These are phyloP conservation scores for Penicillium sp. DNA, from an alignment of 2,329 filamentous ascomycete species.

Conservation along the genomic window DNA sequence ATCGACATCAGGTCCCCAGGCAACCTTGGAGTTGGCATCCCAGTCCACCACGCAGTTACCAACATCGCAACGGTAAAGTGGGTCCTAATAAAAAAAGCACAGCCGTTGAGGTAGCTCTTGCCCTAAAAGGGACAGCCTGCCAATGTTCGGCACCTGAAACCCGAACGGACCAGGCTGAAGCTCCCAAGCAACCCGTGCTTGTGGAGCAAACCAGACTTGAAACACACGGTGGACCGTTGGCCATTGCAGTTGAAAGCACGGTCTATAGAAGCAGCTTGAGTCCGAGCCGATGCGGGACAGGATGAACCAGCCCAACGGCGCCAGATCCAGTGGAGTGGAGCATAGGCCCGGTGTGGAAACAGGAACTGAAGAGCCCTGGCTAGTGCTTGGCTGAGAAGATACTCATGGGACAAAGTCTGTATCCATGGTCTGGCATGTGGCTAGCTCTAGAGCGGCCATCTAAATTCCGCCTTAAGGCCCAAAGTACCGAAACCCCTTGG, in stretches of 20 bases:
- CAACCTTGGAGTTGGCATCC: background rate
- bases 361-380: background rate
- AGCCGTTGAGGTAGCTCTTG: background rate
- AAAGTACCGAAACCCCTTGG: background rate
- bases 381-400: background rate
- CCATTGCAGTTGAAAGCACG: slow-evolving; percentile 1
- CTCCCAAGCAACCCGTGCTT: background rate
- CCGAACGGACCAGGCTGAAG: background rate
- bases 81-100: background rate
- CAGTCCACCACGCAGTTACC: background rate
- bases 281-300: background rate
- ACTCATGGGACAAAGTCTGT: background rate
- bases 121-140: background rate
- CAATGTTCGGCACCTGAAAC: background rate
- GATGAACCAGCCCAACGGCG: slow-evolving; percentile 1
- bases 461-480: background rate
- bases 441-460: background rate
- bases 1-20: too few species aligned
- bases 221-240: slow-evolving; percentile 3
- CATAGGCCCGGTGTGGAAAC: background rate
- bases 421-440: background rate
- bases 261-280: background rate
- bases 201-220: slow-evolving; percentile 1
- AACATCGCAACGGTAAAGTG: background rate
- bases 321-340: slow-evolving; percentile 3